These are phyloP conservation scores for Nothophytophthora sp. DNA, from an alignment of 352 stramenopile genomes.

Conservation along the genomic window DNA sequence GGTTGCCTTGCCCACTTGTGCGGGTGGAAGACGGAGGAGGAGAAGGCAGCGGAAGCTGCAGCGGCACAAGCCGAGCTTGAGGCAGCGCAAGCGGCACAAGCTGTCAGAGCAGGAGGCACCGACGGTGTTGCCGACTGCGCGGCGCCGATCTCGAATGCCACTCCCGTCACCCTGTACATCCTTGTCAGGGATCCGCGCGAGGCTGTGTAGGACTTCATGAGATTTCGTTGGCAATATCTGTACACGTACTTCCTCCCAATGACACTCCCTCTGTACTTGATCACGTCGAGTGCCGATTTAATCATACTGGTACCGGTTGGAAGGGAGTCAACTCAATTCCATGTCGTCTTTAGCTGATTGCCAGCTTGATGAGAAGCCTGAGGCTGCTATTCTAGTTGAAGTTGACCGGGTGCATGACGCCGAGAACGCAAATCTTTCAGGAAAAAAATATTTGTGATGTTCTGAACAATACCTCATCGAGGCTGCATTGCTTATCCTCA, in stretches of 20 bases:
- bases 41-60: slow-evolving; percentile 1
- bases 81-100: slow-evolving; percentile 1
- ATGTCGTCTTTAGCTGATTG: too few relatives aligned
- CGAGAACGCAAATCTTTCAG: too few relatives aligned
- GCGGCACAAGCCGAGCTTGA: background rate
- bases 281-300: background rate
- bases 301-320: too few relatives aligned
- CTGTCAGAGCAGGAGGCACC: background rate
- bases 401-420: too few relatives aligned
- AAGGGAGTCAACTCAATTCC: too few relatives aligned
- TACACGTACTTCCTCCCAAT: too few relatives aligned
- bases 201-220: background rate
- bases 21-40: slow-evolving; percentile 1
- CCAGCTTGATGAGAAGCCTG: too few relatives aligned
- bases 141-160: background rate
- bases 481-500: too few relatives aligned
- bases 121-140: background rate
- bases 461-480: too few relatives aligned
- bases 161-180: background rate
- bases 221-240: too few relatives aligned
- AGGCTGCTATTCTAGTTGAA: too few relatives aligned
- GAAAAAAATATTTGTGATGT: too few relatives aligned
- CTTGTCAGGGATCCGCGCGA: background rate
- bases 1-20: background rate
- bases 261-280: background rate